Conservation (phyloP, 2,329 filamentous ascomycete species). For the Penicillium sp. region DNA sequence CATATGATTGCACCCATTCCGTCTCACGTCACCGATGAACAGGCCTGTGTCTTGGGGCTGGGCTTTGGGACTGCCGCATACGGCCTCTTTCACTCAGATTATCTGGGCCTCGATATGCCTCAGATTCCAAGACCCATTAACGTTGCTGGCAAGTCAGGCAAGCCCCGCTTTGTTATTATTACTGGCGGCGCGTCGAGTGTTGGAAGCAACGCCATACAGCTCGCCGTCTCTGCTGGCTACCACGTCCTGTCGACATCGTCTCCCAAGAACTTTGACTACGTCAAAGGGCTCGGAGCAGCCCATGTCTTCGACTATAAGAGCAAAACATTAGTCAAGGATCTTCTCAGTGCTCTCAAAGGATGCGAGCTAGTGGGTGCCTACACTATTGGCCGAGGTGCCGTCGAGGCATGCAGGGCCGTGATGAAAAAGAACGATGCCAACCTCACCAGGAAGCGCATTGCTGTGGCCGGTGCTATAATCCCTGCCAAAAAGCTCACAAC, state of each 20-base stretch:
- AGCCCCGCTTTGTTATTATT: slow-evolving; percentile 6
- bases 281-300: slow-evolving; percentile 45
- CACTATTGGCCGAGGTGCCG: slow-evolving; percentile 15
- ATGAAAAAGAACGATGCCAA: slow-evolving; percentile 9
- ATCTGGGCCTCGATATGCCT: slow-evolving; percentile 18
- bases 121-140: not conserved
- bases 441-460: slow-evolving; percentile 14
- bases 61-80: slow-evolving; percentile 22
- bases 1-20: slow-evolving; percentile 18
- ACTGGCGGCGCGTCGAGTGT: slow-evolving; percentile 45
- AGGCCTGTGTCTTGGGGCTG: slow-evolving; percentile 22
- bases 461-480: slow-evolving; percentile 10
- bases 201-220: slow-evolving; percentile 50
- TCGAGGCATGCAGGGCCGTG: slow-evolving; percentile 19
- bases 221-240: slow-evolving; percentile 47
- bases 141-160: not conserved
- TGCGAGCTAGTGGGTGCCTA: slow-evolving; percentile 19
- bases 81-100: slow-evolving; percentile 22
- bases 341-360: slow-evolving; percentile 25
- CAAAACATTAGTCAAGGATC: slow-evolving; percentile 30
- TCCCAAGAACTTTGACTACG: slow-evolving; percentile 44
- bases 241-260: slow-evolving; percentile 49
- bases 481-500: not conserved
- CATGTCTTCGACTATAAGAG: slow-evolving; percentile 50
- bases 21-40: slow-evolving; percentile 10